A percentile compares a stretch with the other conserved stretches of the same genome.
These are phyloP conservation scores for Leccinum pachyderme DNA, from an alignment of 1,284 basidiomycete genomes.

Conservation along the genomic window DNA sequence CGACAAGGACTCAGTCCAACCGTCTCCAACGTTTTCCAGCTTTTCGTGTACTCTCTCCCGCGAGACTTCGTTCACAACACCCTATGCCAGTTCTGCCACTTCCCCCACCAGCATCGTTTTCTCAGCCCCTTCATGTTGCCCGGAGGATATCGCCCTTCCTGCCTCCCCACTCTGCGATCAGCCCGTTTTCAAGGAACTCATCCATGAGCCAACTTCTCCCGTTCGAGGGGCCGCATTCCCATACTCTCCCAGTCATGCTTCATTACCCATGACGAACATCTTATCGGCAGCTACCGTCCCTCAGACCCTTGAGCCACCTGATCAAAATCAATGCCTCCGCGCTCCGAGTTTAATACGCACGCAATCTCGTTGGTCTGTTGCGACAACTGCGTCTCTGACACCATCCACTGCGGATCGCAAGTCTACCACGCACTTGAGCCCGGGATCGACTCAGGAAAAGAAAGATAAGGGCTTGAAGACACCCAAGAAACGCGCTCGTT, in stretches of 20 bases:
- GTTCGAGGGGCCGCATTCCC: neutral
- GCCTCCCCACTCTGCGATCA: constrained; percentile 21
- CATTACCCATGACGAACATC: constrained; percentile 2
- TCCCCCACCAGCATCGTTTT: constrained; percentile 25
- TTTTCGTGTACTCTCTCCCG: constrained; percentile 29
- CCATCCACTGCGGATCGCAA: constrained; percentile 16
- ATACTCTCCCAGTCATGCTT: constrained; percentile 11
- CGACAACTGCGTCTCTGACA: constrained; percentile 3
- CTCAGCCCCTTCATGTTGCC: constrained; percentile 13
- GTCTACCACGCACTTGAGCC: neutral
- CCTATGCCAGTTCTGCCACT: constrained; percentile 20
- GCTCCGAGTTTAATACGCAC: constrained; percentile 10
- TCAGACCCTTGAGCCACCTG: neutral
- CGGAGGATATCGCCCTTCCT: constrained; percentile 28
- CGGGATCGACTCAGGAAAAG: constrained; percentile 13
- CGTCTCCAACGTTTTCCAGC: constrained; percentile 29
- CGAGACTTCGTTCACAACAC: constrained; percentile 28
- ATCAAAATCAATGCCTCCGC: constrained; percentile 11
- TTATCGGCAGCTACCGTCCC: constrained; percentile 8
- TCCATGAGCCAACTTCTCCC: constrained; percentile 1
- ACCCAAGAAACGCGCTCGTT: constrained; percentile 32
- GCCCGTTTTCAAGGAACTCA: neutral
- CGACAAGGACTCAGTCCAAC: constrained; percentile 30
- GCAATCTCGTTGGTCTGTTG: constrained; percentile 25
- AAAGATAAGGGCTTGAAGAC: constrained; percentile 26